Percentiles rank a stretch among this genome's conserved stretches.
phyloP scores from a whole-genome alignment of 352 stramenopile genomes.

The Globisporangium cylindrosporum region DNA sequence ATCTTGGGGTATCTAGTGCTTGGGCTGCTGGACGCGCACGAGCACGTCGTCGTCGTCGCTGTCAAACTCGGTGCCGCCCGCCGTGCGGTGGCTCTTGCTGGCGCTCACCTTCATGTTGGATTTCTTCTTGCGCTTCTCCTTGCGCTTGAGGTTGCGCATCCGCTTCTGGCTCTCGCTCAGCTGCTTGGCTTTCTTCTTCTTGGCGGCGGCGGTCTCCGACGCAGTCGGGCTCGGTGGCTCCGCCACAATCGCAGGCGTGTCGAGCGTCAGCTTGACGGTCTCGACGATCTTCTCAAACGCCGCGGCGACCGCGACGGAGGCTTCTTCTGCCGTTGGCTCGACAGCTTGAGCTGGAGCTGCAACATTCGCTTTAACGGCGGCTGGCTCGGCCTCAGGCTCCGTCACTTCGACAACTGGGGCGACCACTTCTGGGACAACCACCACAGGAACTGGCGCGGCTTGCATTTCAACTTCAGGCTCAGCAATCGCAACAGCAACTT shows the following conservation, averaged over 20 bases:
- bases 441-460: not conserved
- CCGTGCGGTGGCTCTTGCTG: slow-evolving; percentile 25
- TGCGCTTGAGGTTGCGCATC: slow-evolving; percentile 63
- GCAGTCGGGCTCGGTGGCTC: slow-evolving; percentile 13
- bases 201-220: not conserved
- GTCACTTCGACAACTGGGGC: slow-evolving; percentile 1
- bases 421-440: not conserved
- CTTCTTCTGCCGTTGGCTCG: not conserved
- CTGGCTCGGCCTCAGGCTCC: not conserved
- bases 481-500: not conserved
- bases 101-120: slow-evolving; percentile 43
- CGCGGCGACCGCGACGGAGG: not conserved
- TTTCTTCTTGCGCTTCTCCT: slow-evolving; percentile 80
- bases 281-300: slow-evolving; percentile 22
- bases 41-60: slow-evolving; percentile 27
- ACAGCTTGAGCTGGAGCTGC: not conserved
- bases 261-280: slow-evolving; percentile 17
- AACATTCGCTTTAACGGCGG: not conserved
- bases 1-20: slow-evolving; percentile 11
- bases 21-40: slow-evolving; percentile 17
- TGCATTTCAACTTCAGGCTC: slow-evolving; percentile 2
- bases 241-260: not conserved
- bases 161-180: slow-evolving; percentile 63
- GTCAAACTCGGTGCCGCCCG: slow-evolving; percentile 13
- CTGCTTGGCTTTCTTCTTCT: slow-evolving; percentile 26